phyloP scores from a whole-genome alignment of 2,329 filamentous ascomycete species.

The Fusarium liriodendri region DNA sequence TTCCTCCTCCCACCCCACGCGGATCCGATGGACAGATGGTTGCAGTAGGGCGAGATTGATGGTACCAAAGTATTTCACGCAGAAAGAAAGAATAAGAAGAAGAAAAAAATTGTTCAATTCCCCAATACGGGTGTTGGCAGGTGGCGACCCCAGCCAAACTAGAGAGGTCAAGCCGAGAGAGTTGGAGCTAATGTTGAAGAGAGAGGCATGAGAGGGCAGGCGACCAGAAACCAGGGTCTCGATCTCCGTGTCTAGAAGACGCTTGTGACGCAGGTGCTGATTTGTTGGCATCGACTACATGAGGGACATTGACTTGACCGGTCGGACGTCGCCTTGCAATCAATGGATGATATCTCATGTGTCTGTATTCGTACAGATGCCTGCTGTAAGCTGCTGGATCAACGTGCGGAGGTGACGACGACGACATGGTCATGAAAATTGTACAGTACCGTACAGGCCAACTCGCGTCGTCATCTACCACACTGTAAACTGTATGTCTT shows the following conservation, averaged over 20 bases:
- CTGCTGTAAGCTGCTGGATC: neutral
- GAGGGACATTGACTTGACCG: neutral
- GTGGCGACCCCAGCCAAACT: constrained; percentile 19
- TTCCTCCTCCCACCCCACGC: constrained; percentile 9
- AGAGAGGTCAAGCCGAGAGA: constrained; percentile 2
- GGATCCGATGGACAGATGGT: constrained; percentile 10
- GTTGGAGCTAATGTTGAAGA: neutral
- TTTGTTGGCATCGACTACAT: constrained; percentile 10
- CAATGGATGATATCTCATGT: neutral
- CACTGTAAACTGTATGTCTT: neutral
- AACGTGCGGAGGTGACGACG: neutral
- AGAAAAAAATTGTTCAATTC: neutral
- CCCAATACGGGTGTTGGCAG: neutral
- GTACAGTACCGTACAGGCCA: neutral
- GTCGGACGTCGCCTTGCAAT: neutral
- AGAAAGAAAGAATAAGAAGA: neutral
- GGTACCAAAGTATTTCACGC: neutral
- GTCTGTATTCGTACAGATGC: neutral
- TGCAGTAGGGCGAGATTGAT: constrained; percentile 17
- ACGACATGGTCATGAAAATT: neutral
- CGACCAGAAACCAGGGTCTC: constrained; percentile 20
- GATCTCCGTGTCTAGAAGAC: constrained; percentile 14
- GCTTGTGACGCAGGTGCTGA: constrained; percentile 35
- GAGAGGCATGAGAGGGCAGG: neutral
- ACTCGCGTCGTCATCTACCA: neutral